Base-by-base conservation (phyloP, 176 grass and related monocot genomes). In the Pontederia paniculata region DNA sequence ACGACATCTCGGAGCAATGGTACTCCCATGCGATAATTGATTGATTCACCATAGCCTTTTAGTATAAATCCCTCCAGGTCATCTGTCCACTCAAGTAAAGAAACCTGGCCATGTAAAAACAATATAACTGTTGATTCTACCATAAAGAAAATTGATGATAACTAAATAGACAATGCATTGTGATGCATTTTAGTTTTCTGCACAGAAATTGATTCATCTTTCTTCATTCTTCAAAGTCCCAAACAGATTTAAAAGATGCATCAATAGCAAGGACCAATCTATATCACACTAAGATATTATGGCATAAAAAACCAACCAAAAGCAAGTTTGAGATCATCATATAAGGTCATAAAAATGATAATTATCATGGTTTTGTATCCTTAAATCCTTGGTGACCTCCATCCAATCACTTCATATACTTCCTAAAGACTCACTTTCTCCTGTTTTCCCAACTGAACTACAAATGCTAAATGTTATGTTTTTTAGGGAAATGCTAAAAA, bases 41-140 rank as follows among this genome's bases (percentile, higher is more conserved):
- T 90, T 5, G 93, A 87, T 54, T 90, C 73, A 43, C 93, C 93
- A 66, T 98, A 98, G 63, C 93, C 86, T 72, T 98, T 98, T 42
- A 98, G 80, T 31, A 98, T 31, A 73, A 98, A 98, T 55, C 55
- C 77, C 57, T 98, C 93, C 69, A 98, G 71, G 77, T 98, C 93
- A 82, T 98, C 93, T 58, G 86, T 87, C 93, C 93, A 91, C 23
- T 98, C 93, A 42, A 98, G 83, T 22, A 80, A 60, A 77, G 58
- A 55, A 63, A 91, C 76, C 93, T 98, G 70, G 63, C 58, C 20
- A 84, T 60, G 50, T 1, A 84, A 70, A 74, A 60, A 64, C 25
- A 63, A 44, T 44, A 46, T 11, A 22, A 46, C 17, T 61, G 52
- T 50, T 17, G 42, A 66, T 45, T 5, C 25, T 48, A 42, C 12